A percentile compares a stretch with the other conserved stretches of the same genome.
These are phyloP conservation scores for Gloeostereum incarnatum DNA, from an alignment of 768 basidiomycete species.

Conservation along the genomic window DNA sequence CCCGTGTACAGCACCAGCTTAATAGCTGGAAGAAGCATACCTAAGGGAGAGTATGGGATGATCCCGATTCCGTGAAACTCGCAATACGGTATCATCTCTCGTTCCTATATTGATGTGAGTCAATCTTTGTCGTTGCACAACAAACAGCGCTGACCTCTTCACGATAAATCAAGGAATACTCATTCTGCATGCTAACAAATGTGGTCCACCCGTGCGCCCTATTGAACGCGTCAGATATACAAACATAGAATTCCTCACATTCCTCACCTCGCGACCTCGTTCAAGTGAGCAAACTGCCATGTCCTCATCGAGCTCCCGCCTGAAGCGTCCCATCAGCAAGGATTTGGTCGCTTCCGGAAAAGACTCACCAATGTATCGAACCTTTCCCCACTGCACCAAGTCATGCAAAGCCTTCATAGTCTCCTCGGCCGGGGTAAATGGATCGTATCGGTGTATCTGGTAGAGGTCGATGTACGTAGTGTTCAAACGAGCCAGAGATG, in stretches of 20 bases:
- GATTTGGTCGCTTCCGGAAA: too few relatives aligned
- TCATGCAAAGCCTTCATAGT: slow-evolving; percentile 44
- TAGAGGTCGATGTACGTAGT: slow-evolving; percentile 29
- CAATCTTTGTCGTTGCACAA: slow-evolving; percentile 7
- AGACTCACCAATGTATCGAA: slow-evolving; percentile 38
- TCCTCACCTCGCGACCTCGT: slow-evolving; percentile 17
- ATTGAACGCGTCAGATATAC: too few relatives aligned
- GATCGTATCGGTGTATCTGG: slow-evolving; percentile 36
- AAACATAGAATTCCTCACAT: too few relatives aligned
- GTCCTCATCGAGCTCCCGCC: slow-evolving; percentile 18
- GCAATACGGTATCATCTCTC: slow-evolving; percentile 13
- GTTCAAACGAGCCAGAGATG: slow-evolving; percentile 24
- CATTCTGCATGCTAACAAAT: slow-evolving; percentile 32
- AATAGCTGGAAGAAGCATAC: too few relatives aligned
- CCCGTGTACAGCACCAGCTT: too few relatives aligned
- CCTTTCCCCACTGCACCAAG: slow-evolving; percentile 35
- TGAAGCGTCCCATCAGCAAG: too few relatives aligned
- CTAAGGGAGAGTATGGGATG: slow-evolving; percentile 36
- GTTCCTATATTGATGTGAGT: slow-evolving; percentile 10
- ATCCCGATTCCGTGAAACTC: slow-evolving; percentile 30
- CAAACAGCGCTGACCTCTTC: slow-evolving; percentile 17
- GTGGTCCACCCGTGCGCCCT: slow-evolving; percentile 23
- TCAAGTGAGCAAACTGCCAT: slow-evolving; percentile 21
- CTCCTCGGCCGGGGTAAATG: slow-evolving; percentile 24
- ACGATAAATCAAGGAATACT: slow-evolving; percentile 28